A percentile compares a stretch with the other conserved stretches of the same genome.
Evolutionary conservation across 768 basidiomycete genomes (phyloP).

Genomic region (Macrolepiota dolichaula): DNA sequence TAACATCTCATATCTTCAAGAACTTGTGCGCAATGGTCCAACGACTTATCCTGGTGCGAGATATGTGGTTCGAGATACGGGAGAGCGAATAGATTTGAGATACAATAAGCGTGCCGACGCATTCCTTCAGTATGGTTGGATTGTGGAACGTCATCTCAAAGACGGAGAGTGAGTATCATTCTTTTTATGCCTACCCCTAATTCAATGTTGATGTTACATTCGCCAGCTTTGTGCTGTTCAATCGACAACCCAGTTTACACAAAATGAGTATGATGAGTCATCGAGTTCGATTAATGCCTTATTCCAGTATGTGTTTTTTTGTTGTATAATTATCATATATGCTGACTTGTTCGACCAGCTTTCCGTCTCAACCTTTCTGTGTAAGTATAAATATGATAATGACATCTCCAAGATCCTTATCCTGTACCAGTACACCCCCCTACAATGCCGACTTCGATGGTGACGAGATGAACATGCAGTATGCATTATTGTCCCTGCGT

Average conservation of each 20-base stretch:
- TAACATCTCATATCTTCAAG: constrained; percentile 92
- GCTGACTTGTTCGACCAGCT: constrained; percentile 41
- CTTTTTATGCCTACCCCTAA: constrained; percentile 3
- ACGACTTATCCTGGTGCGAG: constrained; percentile 93
- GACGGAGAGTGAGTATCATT: constrained; percentile 86
- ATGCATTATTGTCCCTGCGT: constrained; percentile 33
- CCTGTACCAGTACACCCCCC: constrained; percentile 71
- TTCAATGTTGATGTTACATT: background rate
- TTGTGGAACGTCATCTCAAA: constrained; percentile 95
- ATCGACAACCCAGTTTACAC: constrained; percentile 96
- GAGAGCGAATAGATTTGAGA: constrained; percentile 93
- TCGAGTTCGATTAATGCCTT: constrained; percentile 94
- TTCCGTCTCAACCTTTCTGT: constrained; percentile 98
- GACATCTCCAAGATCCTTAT: constrained; percentile 22
- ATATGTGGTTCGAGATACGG: constrained; percentile 96
- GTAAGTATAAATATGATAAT: constrained; percentile 45
- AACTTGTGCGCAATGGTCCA: constrained; percentile 93
- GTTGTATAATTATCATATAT: constrained; percentile 8
- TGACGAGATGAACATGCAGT: constrained; percentile 99
- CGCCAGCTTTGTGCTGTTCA: constrained; percentile 85
- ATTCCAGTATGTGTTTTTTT: constrained; percentile 72
- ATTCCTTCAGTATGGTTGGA: constrained; percentile 96
- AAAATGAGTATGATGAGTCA: constrained; percentile 99
- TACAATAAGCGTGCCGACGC: constrained; percentile 97
- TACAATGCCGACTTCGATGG: constrained; percentile 99